Conservation (phyloP, 345 rosid genomes). For the Jatropha curcas region DNA sequence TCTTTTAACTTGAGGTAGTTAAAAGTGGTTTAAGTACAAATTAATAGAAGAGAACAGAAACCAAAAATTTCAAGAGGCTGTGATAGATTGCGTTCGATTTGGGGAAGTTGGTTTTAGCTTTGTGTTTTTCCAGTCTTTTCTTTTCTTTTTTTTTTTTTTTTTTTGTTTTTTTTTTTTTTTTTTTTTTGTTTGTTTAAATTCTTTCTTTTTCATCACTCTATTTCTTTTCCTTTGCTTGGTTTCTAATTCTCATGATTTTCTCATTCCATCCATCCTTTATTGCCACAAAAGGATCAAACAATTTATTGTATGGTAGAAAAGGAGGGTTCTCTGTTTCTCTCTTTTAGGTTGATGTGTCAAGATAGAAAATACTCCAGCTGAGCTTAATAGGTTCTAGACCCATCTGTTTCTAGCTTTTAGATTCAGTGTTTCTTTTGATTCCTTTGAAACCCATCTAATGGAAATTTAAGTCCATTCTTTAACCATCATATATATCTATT, state of each 20-base stretch:
- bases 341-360: neutral
- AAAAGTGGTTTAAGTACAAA: conserved; percentile 32
- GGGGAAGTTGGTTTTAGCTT: conserved; percentile 35
- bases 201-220: conserved; percentile 15
- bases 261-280: conserved; percentile 7
- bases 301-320: conserved; percentile 6
- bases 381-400: conserved; percentile 11
- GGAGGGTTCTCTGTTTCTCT: neutral
- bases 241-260: neutral
- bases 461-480: neutral
- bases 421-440: neutral
- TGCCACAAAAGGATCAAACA: conserved; percentile 10
- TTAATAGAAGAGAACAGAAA: conserved; percentile 33
- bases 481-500: neutral
- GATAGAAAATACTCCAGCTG: conserved; percentile 16
- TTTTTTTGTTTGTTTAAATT: conserved; percentile 5
- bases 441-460: neutral
- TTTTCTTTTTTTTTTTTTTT: conserved; percentile 25
- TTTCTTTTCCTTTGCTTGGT: conserved; percentile 3
- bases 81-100: conserved; percentile 46
- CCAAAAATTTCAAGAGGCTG: conserved; percentile 39
- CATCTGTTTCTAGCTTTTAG: conserved; percentile 1
- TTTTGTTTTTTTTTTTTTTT: conserved; percentile 32
- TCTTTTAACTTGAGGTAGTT: conserved; percentile 25
- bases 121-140: conserved; percentile 29